phyloP scores from a whole-genome alignment of 1,139 yeast genomes.

The Pichia sp. region DNA sequence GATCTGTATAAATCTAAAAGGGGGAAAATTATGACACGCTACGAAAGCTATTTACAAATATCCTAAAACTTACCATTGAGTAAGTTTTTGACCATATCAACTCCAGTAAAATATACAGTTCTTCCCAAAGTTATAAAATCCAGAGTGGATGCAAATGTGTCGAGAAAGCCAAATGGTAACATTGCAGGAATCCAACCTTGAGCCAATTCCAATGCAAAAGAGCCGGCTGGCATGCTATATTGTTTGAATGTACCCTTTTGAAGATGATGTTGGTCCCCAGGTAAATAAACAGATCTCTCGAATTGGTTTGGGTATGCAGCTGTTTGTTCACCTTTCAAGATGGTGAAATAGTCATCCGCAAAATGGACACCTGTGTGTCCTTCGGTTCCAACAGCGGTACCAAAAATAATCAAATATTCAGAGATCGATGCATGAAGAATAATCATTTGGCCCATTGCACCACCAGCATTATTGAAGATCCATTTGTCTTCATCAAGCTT shows the following conservation, averaged over 20 bases:
- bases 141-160: slow-evolving; percentile 69
- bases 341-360: slow-evolving; percentile 94
- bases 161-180: slow-evolving; percentile 93
- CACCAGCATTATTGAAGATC: slow-evolving; percentile 97
- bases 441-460: slow-evolving; percentile 98
- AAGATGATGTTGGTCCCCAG: slow-evolving; percentile 82
- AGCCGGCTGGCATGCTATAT: slow-evolving; percentile 72
- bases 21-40: too few relatives aligned
- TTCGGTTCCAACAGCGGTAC: slow-evolving; percentile 86
- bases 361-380: slow-evolving; percentile 95
- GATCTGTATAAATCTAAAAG: too few relatives aligned
- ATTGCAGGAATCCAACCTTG: slow-evolving; percentile 99
- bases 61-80: slow-evolving; percentile 26
- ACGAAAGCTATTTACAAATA: too few relatives aligned
- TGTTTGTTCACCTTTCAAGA: slow-evolving; percentile 66
- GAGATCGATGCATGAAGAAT: slow-evolving; percentile 92
- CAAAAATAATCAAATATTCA: slow-evolving; percentile 85
- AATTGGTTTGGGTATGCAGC: slow-evolving; percentile 64
- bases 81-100: slow-evolving; percentile 66
- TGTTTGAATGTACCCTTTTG: slow-evolving; percentile 69
- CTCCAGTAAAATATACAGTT: slow-evolving; percentile 68
- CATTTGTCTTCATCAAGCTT: slow-evolving; percentile 70
- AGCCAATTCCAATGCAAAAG: slow-evolving; percentile 89
- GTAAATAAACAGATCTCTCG: slow-evolving; percentile 55
- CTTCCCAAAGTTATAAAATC: slow-evolving; percentile 61